Evolutionary conservation across 805 yeast genomes (phyloP).

Genomic region (Isabelozyma gotoi): DNA sequence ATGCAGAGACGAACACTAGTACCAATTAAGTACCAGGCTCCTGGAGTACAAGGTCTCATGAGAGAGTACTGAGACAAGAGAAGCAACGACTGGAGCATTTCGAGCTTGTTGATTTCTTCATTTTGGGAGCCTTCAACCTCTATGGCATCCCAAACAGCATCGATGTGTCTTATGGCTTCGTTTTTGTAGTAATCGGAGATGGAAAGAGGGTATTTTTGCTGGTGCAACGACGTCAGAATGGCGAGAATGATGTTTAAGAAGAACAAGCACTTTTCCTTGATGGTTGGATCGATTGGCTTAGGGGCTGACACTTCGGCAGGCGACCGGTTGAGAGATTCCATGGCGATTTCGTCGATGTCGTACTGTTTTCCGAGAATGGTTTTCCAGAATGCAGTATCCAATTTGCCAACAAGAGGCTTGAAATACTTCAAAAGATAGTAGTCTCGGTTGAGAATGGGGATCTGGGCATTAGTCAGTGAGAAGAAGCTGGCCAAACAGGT

Average conservation of each 20-base stretch:
- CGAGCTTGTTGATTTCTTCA: constrained; percentile 8
- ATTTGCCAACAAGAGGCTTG: constrained; percentile 11
- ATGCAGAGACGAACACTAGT: constrained; percentile 12
- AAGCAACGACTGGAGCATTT: constrained; percentile 13
- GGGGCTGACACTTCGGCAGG: background rate
- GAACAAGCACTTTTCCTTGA: constrained; percentile 9
- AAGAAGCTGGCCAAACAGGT: constrained; percentile 8
- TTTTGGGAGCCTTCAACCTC: background rate
- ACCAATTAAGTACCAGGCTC: constrained; percentile 17
- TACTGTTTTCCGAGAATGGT: background rate
- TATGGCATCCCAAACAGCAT: constrained; percentile 7
- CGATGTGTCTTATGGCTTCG: constrained; percentile 9
- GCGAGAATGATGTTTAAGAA: constrained; percentile 14
- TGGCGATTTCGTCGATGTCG: background rate
- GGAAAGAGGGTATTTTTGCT: constrained; percentile 9
- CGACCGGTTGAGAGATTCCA: background rate
- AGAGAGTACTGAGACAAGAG: constrained; percentile 15
- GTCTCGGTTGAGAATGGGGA: constrained; percentile 15
- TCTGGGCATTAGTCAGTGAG: constrained; percentile 8
- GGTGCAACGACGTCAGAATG: constrained; percentile 14
- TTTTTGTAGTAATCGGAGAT: constrained; percentile 9
- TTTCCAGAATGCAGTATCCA: constrained; percentile 3
- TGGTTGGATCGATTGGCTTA: background rate
- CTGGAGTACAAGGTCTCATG: constrained; percentile 17
- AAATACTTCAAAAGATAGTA: constrained; percentile 11